Evolutionary conservation across 169 alveolate genomes (phyloP).

Genomic region (Sarcocystis neurona): DNA sequence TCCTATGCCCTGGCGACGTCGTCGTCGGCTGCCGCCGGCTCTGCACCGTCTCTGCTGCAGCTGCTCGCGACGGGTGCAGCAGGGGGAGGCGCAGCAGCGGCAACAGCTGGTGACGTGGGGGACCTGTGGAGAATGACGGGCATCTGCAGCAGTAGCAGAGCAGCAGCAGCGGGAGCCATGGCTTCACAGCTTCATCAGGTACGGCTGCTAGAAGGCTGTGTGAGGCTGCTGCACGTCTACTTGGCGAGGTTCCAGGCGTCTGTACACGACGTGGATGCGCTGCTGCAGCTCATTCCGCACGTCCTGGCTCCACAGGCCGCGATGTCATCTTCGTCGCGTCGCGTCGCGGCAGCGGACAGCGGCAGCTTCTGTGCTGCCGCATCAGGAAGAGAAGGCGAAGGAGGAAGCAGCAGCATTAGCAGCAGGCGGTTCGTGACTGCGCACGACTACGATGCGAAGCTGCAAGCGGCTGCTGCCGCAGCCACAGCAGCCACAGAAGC

Average conservation of each 20-base stretch:
- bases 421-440: neutral
- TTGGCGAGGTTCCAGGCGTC: slow-evolving; percentile 8
- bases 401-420: neutral
- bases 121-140: no score
- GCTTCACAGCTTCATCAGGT: neutral
- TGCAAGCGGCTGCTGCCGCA: slow-evolving; percentile 46
- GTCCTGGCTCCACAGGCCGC: slow-evolving; percentile 10
- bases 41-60: slow-evolving; percentile 6
- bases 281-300: neutral
- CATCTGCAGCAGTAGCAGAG: no score
- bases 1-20: neutral
- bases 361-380: no score
- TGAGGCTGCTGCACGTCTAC: neutral
- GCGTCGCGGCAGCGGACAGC: no score
- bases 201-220: neutral
- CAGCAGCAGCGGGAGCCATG: neutral
- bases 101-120: no score
- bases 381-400: neutral
- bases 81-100: neutral
- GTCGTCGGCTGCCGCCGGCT: neutral
- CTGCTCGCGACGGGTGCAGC: neutral
- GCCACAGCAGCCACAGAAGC: slow-evolving; percentile 28
- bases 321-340: no score
- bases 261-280: neutral
- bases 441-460: slow-evolving; percentile 26